Conservation (phyloP, 140 eudicot genomes). For the Ambrosia hybrid region DNA sequence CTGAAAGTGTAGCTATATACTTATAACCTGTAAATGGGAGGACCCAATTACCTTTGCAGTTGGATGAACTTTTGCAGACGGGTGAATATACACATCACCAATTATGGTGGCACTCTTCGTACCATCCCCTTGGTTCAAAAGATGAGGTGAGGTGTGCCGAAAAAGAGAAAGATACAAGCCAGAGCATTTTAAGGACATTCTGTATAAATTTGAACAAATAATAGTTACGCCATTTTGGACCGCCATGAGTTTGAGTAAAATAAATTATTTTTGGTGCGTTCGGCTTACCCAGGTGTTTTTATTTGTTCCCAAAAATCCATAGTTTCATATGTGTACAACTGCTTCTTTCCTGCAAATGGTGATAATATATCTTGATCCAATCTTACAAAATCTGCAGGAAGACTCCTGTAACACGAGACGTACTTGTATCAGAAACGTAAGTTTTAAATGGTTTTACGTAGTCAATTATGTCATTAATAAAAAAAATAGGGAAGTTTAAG, state of each 20-base stretch:
- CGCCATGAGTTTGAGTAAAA: too few species aligned
- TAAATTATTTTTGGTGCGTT: too few species aligned
- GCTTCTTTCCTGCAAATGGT: constrained; percentile 78
- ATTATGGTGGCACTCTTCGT: constrained; percentile 52
- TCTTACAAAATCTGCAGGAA: constrained; percentile 67
- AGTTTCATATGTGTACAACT: constrained; percentile 68
- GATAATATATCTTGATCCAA: constrained; percentile 72
- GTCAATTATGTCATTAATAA: background rate
- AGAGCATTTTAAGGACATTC: constrained; percentile 78
- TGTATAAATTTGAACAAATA: constrained; percentile 12
- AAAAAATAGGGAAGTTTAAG: background rate
- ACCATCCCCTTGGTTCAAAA: constrained; percentile 69
- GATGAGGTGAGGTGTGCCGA: constrained; percentile 52
- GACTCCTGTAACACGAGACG: constrained; percentile 39
- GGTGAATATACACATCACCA: constrained; percentile 74
- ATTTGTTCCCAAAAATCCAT: constrained; percentile 80
- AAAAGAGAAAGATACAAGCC: constrained; percentile 63
- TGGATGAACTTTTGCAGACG: constrained; percentile 73
- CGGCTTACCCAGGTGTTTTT: constrained; percentile 67
- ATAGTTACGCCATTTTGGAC: too few species aligned
- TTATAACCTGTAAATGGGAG: constrained; percentile 7
- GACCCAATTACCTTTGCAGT: constrained; percentile 51
- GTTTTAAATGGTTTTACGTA: background rate
- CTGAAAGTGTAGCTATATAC: too few species aligned
- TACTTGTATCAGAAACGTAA: background rate